These are phyloP conservation scores for Hyaloscypha hepaticicola DNA, from an alignment of 495 filamentous ascomycete species.

Conservation along the genomic window DNA sequence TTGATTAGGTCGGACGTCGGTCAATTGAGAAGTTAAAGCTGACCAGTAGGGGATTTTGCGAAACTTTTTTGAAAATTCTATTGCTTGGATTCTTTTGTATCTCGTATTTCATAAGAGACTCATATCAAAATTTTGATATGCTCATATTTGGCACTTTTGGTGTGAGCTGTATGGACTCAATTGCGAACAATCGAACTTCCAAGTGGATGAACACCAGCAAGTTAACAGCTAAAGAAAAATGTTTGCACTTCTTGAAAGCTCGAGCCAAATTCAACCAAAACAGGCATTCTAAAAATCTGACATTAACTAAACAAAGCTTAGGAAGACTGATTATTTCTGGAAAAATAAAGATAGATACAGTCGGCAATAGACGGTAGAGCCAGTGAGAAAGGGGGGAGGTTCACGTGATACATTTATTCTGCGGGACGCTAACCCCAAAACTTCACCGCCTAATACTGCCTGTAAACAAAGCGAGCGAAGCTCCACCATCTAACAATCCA, in stretches of 20 bases:
- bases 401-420: neutral
- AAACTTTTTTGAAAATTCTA: neutral
- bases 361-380: too few species aligned
- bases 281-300: too few species aligned
- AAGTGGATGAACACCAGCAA: neutral
- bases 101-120: neutral
- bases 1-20: neutral
- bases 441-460: conserved; percentile 5
- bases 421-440: too few species aligned
- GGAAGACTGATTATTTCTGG: too few species aligned
- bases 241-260: too few species aligned
- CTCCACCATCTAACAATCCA: neutral
- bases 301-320: too few species aligned
- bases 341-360: too few species aligned
- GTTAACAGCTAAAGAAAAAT: too few species aligned
- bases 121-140: conserved; percentile 29
- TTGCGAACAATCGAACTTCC: neutral
- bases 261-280: too few species aligned
- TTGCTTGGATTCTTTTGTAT: neutral
- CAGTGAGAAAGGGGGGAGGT: neutral
- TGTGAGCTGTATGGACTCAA: neutral
- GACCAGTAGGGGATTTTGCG: neutral
- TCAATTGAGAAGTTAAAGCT: neutral
- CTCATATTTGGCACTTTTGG: neutral
- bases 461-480: conserved; percentile 11